phyloP scores from a whole-genome alignment of 805 yeast genomes.

The Starmera quercuum region DNA sequence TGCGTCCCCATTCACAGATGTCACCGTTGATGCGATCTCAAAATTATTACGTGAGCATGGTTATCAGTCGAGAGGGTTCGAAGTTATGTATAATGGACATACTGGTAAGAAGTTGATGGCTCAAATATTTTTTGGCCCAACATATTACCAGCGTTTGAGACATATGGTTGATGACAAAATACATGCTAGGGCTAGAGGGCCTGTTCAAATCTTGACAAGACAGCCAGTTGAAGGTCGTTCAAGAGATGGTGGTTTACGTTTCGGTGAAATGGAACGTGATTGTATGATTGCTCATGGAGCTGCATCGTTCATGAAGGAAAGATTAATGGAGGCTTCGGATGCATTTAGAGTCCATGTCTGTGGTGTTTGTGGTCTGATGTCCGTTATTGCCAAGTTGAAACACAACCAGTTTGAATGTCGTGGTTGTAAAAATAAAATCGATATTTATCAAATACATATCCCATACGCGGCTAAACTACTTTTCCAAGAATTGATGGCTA shows the following conservation, averaged over 20 bases:
- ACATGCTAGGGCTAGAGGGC: slow-evolving; percentile 99
- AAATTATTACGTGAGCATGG: slow-evolving; percentile 90
- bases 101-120: slow-evolving; percentile 98
- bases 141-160: slow-evolving; percentile 96
- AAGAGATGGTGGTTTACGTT: slow-evolving; percentile 97
- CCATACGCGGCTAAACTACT: slow-evolving; percentile 97
- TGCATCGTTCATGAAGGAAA: slow-evolving; percentile 94
- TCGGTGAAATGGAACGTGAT: slow-evolving; percentile 99
- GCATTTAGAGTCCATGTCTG: slow-evolving; percentile 97
- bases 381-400: slow-evolving; percentile 93
- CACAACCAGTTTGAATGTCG: slow-evolving; percentile 98
- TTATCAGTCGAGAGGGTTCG: slow-evolving; percentile 96
- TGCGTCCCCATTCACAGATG: slow-evolving; percentile 98
- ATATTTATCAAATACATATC: slow-evolving; percentile 93
- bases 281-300: slow-evolving; percentile 99
- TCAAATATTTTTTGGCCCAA: slow-evolving; percentile 98
- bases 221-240: slow-evolving; percentile 99
- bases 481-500: slow-evolving; percentile 99
- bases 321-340: slow-evolving; percentile 98
- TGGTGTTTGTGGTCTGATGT: slow-evolving; percentile 97
- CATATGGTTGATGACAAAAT: slow-evolving; percentile 99
- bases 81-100: slow-evolving; percentile 97
- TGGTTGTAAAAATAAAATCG: slow-evolving; percentile 96
- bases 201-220: slow-evolving; percentile 94
- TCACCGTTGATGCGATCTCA: slow-evolving; percentile 95